Base-by-base conservation (phyloP, 331 rosid species). In the Malus hybrid region DNA sequence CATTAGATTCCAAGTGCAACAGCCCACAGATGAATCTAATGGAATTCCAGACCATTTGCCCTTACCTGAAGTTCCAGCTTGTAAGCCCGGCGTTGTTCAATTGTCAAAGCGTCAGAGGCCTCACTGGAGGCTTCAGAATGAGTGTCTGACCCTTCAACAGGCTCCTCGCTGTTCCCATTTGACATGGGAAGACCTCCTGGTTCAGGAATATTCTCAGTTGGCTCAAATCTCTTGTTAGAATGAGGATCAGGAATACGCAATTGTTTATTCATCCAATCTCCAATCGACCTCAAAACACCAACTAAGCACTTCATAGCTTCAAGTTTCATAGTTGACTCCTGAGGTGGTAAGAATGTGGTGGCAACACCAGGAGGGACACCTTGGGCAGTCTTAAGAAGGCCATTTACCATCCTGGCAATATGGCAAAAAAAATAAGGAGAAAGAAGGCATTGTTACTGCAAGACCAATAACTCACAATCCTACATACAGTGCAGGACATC, bases 381-480 rank as follows among this genome's bases (percentile, higher is more conserved):
- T 91, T 95, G 99, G 12, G 99, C 98, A 81, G 99, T 95, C 82
- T 95, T 95, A 82, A 95, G 98, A 80, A 95, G 99, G 79, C 99
- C 98, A 84, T 89, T 95, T 77, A 95, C 99, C 96, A 95, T 90
- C 91, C 99, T 95, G 86, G 79, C 57, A 89, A 72, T 75, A 73
- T 66, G 42, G 65, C 19, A 77, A 80, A 10, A 39, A 39, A 39
- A 24, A 75, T 39, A 75, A 68, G 64, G 76, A 79, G 70, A 80
- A 55, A 74, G 26, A 55, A 42, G 4, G 52, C 74, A 56, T 64
- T 53, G 68, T 65, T 53, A 86, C 68, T 42, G 67, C 30, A 58
- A 18, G 71, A 72, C 65, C 77, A 81, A 73, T 73, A 26, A 79
- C 65, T 32, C 75, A 70, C 75, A 70, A 34, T 29, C 68, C 61